Conservation (phyloP, 1,284 basidiomycete genomes). For the Rhodotorula sp. region DNA sequence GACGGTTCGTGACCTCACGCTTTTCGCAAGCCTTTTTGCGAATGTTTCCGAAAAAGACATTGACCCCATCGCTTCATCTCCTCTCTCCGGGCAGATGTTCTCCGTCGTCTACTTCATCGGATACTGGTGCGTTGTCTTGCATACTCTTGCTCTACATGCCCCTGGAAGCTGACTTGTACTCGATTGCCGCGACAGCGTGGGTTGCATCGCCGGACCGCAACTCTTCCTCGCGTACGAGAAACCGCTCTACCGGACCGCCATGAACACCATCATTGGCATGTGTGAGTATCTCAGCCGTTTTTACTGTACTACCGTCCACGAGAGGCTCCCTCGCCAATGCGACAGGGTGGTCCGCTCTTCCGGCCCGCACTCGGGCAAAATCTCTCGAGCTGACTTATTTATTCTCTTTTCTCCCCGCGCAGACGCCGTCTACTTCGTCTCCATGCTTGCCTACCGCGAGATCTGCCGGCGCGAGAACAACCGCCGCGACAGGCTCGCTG, state of each 20-base stretch:
- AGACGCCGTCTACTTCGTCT: conserved; percentile 1
- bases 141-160: not conserved
- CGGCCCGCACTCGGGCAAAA: no score
- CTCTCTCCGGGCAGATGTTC: conserved; percentile 2
- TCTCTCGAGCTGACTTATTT: not conserved
- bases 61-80: no score
- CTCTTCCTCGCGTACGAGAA: conserved; percentile 8
- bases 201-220: conserved; percentile 15
- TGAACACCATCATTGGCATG: conserved; percentile 14
- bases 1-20: not conserved
- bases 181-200: not conserved
- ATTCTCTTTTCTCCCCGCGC: not conserved
- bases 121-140: conserved; percentile 1
- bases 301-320: no score
- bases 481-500: conserved; percentile 18
- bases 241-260: conserved; percentile 16
- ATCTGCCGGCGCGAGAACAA: conserved; percentile 16
- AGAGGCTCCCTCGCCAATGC: no score
- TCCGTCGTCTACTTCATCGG: conserved; percentile 14
- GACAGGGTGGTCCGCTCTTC: no score
- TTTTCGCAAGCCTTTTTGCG: not conserved
- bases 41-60: not conserved
- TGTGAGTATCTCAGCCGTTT: no score
- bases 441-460: conserved; percentile 13
- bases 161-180: not conserved